Evolutionary conservation across 768 basidiomycete genomes (phyloP).

Genomic region (Pulveroboletus ravenelii): DNA sequence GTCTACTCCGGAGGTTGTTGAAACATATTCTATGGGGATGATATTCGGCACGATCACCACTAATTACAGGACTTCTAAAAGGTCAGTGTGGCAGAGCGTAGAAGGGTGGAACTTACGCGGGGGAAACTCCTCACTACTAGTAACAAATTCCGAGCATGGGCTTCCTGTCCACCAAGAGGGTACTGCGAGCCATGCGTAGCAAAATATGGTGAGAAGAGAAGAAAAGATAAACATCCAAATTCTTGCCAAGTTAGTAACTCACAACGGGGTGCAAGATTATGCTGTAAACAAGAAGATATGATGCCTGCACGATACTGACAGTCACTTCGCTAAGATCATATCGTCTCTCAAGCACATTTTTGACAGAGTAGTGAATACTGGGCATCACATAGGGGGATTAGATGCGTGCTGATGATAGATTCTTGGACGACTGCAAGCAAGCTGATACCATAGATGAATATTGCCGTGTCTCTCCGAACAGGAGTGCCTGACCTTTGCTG

Average conservation of each 20-base stretch:
- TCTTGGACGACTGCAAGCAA: conserved; percentile 79
- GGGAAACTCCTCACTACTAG: conserved; percentile 67
- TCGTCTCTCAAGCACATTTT: conserved; percentile 69
- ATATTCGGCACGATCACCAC: conserved; percentile 72
- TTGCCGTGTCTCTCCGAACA: conserved; percentile 57
- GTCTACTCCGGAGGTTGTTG: conserved; percentile 73
- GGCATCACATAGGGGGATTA: too few relatives aligned
- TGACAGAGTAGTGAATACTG: conserved; percentile 32
- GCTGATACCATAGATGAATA: conserved; percentile 72
- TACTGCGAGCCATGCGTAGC: conserved; percentile 63
- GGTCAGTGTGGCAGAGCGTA: conserved; percentile 1
- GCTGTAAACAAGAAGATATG: conserved; percentile 67
- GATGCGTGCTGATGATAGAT: too few relatives aligned
- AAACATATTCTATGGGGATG: conserved; percentile 66
- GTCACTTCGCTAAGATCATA: conserved; percentile 56
- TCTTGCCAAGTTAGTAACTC: conserved; percentile 18
- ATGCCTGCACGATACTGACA: conserved; percentile 55
- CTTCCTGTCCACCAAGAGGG: conserved; percentile 54
- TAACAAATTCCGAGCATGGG: conserved; percentile 58
- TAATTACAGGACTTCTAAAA: conserved; percentile 53
- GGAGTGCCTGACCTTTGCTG: conserved; percentile 53
- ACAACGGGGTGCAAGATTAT: conserved; percentile 68
- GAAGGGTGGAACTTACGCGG: conserved; percentile 41
- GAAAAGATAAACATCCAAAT: conserved; percentile 50
- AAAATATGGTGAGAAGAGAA: conserved; percentile 53